A percentile compares a stretch with the other conserved stretches of the same genome.
Conservation (phyloP, 805 yeast genomes). For the Candida lessepsii region DNA sequence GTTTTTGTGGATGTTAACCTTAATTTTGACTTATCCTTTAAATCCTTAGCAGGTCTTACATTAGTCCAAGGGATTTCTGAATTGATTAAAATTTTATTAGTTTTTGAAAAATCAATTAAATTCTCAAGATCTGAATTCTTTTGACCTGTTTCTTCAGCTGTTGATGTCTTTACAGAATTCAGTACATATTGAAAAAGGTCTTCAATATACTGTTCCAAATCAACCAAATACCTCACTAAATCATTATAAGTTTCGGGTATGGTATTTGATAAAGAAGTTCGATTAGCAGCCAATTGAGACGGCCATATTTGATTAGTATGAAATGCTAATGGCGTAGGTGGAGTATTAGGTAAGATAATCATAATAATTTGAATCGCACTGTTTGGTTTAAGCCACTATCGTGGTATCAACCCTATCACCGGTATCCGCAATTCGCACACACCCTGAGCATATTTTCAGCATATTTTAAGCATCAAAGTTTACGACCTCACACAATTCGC, state of each 20-base stretch:
- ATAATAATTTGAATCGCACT: constrained; percentile 4
- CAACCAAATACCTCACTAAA: constrained; percentile 27
- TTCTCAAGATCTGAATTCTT: no score
- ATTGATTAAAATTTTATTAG: neutral
- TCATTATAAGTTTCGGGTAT: constrained; percentile 16
- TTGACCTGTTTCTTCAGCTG: no score
- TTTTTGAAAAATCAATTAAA: neutral
- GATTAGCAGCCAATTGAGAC: constrained; percentile 7
- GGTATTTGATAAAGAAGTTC: constrained; percentile 10
- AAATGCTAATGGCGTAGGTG: constrained; percentile 9
- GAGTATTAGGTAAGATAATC: constrained; percentile 17
- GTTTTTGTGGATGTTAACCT: neutral
- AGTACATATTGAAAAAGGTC: constrained; percentile 20
- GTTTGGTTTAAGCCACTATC: no score
- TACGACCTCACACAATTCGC: no score
- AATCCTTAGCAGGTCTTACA: neutral
- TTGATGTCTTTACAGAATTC: no score
- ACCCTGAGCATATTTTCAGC: no score
- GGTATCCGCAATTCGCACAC: no score
- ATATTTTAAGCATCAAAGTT: no score
- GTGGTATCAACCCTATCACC: no score
- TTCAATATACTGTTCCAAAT: constrained; percentile 36
- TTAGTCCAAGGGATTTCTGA: constrained; percentile 6
- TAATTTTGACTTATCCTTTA: neutral
- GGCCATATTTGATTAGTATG: constrained; percentile 3